phyloP scores from a whole-genome alignment of 495 filamentous ascomycete genomes.

The Aspergillus ellipticus region DNA sequence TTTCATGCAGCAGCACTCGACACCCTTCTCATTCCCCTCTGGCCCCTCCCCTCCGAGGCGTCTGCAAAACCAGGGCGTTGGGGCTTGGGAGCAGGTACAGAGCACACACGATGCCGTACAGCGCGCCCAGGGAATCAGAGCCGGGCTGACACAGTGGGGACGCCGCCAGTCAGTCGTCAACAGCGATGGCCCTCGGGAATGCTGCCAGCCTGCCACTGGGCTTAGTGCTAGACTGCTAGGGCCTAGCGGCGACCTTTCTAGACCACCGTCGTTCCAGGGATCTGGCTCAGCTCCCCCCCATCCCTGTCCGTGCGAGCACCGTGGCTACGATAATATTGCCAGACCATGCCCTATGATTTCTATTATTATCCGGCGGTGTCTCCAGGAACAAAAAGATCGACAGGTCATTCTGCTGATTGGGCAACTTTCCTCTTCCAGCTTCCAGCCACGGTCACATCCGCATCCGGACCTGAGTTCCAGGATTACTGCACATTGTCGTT shows the following conservation, averaged over 20 bases:
- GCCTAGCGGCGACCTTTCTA: slow-evolving; percentile 26
- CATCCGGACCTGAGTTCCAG: neutral
- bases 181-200: slow-evolving; percentile 6
- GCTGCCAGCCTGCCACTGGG: slow-evolving; percentile 4
- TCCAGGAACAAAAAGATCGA: slow-evolving; percentile 10
- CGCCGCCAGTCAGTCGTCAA: no score
- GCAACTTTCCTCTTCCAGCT: neutral
- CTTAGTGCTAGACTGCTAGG: no score
- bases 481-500: neutral
- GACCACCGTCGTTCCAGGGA: slow-evolving; percentile 33
- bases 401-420: slow-evolving; percentile 1
- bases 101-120: neutral
- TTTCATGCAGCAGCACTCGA: neutral
- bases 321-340: slow-evolving; percentile 7
- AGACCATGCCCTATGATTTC: neutral
- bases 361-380: slow-evolving; percentile 1
- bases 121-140: neutral
- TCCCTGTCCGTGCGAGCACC: slow-evolving; percentile 9
- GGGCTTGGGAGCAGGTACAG: neutral
- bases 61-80: neutral
- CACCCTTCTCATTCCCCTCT: neutral
- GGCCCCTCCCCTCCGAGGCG: no score
- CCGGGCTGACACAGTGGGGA: slow-evolving; percentile 26
- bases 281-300: slow-evolving; percentile 9
- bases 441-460: neutral